These are phyloP conservation scores for Picea sitchensis DNA, from an alignment of 75 land plant genomes.

Conservation along the genomic window DNA sequence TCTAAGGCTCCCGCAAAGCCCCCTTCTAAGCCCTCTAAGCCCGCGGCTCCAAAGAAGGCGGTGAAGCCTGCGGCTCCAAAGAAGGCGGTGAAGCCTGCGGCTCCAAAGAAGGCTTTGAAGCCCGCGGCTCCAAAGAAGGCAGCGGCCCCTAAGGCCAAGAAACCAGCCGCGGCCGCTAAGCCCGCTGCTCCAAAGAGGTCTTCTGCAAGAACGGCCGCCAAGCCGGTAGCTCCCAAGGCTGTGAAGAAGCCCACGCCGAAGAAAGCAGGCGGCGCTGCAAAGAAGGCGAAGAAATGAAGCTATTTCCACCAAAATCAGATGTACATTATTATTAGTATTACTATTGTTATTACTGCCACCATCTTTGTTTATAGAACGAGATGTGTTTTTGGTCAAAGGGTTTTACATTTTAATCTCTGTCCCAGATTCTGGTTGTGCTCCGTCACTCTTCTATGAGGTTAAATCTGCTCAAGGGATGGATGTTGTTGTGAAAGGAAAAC, in stretches of 20 bases:
- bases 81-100: conserved; percentile 11
- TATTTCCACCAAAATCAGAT: too few species aligned
- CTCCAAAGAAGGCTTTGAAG: conserved; percentile 16
- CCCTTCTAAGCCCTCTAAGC: neutral
- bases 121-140: conserved; percentile 8
- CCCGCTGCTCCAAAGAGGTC: neutral
- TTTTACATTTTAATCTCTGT: too few species aligned
- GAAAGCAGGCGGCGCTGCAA: neutral
- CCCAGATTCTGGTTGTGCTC: too few species aligned
- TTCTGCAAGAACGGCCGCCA: neutral
- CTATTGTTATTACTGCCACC: too few species aligned
- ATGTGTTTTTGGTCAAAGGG: too few species aligned
- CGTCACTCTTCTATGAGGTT: too few species aligned
- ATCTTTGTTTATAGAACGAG: too few species aligned
- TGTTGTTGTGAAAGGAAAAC: too few species aligned
- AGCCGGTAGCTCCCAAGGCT: neutral
- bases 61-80: conserved; percentile 10
- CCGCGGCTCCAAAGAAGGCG: neutral
- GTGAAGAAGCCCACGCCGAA: neutral
- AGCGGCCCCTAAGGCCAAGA: conserved; percentile 9
- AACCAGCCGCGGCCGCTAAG: neutral
- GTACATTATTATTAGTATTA: too few species aligned
- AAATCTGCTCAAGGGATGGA: too few species aligned
- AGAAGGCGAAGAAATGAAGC: neutral
- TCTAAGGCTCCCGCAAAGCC: conserved; percentile 8